Conservation (phyloP, 176 grass and related monocot species). For the Chloris gayana region DNA sequence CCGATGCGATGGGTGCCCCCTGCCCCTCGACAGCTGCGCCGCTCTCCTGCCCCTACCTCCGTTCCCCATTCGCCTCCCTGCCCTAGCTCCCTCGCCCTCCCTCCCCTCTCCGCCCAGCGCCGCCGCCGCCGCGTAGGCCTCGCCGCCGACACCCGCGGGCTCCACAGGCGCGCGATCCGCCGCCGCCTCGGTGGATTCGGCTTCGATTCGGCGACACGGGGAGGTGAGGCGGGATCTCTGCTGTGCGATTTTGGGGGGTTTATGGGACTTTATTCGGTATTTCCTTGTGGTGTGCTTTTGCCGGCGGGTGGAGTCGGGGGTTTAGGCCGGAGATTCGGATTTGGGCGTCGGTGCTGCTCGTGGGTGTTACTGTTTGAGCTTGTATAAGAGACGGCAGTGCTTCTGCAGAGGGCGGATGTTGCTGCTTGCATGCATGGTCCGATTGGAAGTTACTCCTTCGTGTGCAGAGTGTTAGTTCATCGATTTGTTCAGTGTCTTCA, state of each 20-base stretch:
- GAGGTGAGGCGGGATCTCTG: slow-evolving; percentile 43
- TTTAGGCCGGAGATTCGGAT: slow-evolving; percentile 45
- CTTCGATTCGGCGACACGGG: slow-evolving; percentile 23
- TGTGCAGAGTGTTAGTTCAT: background rate
- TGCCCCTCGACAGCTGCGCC: slow-evolving; percentile 77
- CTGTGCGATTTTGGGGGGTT: slow-evolving; percentile 28
- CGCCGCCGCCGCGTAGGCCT: slow-evolving; percentile 15
- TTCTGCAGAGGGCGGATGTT: slow-evolving; percentile 8
- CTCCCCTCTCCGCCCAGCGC: slow-evolving; percentile 17
- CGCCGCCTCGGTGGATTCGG: slow-evolving; percentile 36
- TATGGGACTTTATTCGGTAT: slow-evolving; percentile 32
- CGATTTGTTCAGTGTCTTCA: slow-evolving; percentile 10
- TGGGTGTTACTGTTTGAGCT: slow-evolving; percentile 10
- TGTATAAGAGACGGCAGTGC: background rate
- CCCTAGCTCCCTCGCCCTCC: slow-evolving; percentile 7
- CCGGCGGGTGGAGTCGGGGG: slow-evolving; percentile 14
- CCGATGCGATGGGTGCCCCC: slow-evolving; percentile 56
- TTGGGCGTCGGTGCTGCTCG: background rate
- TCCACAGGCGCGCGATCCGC: slow-evolving; percentile 27
- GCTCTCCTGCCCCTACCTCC: slow-evolving; percentile 46
- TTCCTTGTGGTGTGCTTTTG: slow-evolving; percentile 17
- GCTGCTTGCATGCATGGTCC: background rate
- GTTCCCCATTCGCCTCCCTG: slow-evolving; percentile 55
- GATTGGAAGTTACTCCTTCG: background rate
- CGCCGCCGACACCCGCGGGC: background rate